Evolutionary conservation across 129 eudicot genomes (phyloP), one percentile per base, ranked within the genome.

Genomic region (Escallonia herrerae): DNA sequence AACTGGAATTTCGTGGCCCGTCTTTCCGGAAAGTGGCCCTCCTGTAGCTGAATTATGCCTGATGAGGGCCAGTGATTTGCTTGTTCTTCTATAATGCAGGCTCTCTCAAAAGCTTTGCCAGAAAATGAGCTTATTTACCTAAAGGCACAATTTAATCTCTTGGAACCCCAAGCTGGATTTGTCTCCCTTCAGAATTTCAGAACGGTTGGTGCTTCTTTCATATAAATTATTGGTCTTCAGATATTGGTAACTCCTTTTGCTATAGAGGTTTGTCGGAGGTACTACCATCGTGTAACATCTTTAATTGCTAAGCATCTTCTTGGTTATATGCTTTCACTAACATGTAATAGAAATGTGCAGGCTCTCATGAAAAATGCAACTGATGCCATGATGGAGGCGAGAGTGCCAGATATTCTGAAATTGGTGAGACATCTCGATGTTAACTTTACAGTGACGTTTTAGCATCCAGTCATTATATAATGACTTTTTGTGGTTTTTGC

Each of bases 121-220:
- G 93, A 94, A 73, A 85, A 94, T 51, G 88, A 94, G 67, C 79
- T 89, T 37, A 56, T 71, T 60, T 94, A 89, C 79, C 76, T 89
- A 9, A 71, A 80, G 66, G 87, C 97, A 11, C 99, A 94, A 77
- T 94, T 86, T 59, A 77, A 71, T 47, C 90, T 83, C 11, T 66
- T 94, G 84, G 95, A 89, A 72, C 99, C 99, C 9, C 82, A 73
- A 79, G 93, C 82, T 67, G 97, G 99, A 33, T 80, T 65, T 60
- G 72, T 94, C 43, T 75, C 95, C 43, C 90, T 89, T 6, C 85
- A 83, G 11, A 89, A 86, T 80, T 94, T 94, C 63, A 86, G 83
- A 82, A 78, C 56, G 79, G 99, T 93, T 51, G 69, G 98, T 81
- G 11, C 46, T 41, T 59, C 3, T 37, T 68, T 37, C 22, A 38